Percentiles rank a stretch among this genome's conserved stretches.
Evolutionary conservation across 1,139 yeast species (phyloP).

Genomic region (Kodamaea fungicola): DNA sequence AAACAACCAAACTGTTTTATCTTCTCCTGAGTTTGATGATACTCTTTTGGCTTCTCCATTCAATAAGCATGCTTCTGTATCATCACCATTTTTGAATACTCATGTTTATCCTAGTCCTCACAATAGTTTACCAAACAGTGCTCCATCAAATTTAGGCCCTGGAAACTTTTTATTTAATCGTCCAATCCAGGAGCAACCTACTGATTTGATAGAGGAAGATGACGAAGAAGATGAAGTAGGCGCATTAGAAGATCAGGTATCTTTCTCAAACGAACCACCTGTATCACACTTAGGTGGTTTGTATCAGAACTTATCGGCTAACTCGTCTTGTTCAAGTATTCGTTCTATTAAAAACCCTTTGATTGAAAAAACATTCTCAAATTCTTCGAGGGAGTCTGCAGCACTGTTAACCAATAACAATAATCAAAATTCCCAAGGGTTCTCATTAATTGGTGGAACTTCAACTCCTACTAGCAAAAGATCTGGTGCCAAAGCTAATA

Average conservation of each 20-base stretch:
- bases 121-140: conserved; percentile 1
- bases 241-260: conserved; percentile 1
- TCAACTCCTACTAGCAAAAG: conserved; percentile 31
- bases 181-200: conserved; percentile 29
- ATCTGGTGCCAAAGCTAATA: conserved; percentile 46
- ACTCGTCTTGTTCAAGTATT: conserved; percentile 36
- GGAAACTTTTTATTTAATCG: conserved; percentile 23
- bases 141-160: conserved; percentile 5
- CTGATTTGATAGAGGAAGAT: conserved; percentile 26
- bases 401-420: conserved; percentile 11
- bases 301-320: conserved; percentile 31
- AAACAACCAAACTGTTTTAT: conserved; percentile 13
- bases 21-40: conserved; percentile 39
- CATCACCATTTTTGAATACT: conserved; percentile 23
- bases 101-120: neutral
- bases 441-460: conserved; percentile 2
- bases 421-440: conserved; percentile 2
- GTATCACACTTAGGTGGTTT: conserved; percentile 19
- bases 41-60: conserved; percentile 37
- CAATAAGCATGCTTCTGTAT: conserved; percentile 19
- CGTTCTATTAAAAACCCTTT: conserved; percentile 15
- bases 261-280: conserved; percentile 8
- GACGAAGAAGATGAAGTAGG: conserved; percentile 8
- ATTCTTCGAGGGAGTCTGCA: conserved; percentile 31
- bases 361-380: conserved; percentile 34